phyloP scores from a whole-genome alignment of 1,284 basidiomycete species.

The Rhizoctonia solani region DNA sequence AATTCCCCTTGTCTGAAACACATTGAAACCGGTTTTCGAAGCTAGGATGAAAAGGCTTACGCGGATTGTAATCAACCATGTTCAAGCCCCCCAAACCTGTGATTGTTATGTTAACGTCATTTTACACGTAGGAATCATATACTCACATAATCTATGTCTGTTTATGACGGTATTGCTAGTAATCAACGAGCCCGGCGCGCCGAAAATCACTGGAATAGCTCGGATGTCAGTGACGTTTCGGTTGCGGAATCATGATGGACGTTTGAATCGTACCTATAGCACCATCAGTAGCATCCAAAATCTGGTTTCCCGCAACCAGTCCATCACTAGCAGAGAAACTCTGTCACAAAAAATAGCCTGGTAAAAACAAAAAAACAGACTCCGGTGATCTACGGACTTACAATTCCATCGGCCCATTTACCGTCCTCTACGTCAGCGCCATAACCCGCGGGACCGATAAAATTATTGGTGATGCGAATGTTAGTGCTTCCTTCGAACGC shows the following conservation, averaged over 20 bases:
- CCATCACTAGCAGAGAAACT: constrained; percentile 40
- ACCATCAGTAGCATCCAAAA: constrained; percentile 42
- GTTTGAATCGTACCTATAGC: constrained; percentile 35
- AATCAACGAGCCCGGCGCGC: constrained; percentile 41
- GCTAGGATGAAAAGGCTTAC: constrained; percentile 34
- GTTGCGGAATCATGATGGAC: not conserved
- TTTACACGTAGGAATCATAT: not conserved
- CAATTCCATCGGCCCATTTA: constrained; percentile 41
- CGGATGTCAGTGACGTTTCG: not conserved
- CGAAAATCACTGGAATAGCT: constrained; percentile 39
- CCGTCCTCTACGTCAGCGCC: constrained; percentile 37
- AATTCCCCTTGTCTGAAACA: constrained; percentile 40
- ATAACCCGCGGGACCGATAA: constrained; percentile 40
- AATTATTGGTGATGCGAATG: constrained; percentile 41
- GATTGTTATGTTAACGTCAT: not conserved
- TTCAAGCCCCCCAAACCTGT: constrained; percentile 40
- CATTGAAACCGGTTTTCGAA: not conserved
- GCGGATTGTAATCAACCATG: constrained; percentile 42
- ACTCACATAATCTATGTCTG: constrained; percentile 36
- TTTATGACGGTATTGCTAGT: constrained; percentile 41
- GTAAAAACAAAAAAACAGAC: not conserved
- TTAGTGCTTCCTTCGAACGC: constrained; percentile 41
- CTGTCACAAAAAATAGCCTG: constrained; percentile 2
- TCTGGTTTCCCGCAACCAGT: constrained; percentile 41
- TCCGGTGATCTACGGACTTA: not conserved